phyloP scores from a whole-genome alignment of 441 rosid species.

The Mallotus repandus region DNA sequence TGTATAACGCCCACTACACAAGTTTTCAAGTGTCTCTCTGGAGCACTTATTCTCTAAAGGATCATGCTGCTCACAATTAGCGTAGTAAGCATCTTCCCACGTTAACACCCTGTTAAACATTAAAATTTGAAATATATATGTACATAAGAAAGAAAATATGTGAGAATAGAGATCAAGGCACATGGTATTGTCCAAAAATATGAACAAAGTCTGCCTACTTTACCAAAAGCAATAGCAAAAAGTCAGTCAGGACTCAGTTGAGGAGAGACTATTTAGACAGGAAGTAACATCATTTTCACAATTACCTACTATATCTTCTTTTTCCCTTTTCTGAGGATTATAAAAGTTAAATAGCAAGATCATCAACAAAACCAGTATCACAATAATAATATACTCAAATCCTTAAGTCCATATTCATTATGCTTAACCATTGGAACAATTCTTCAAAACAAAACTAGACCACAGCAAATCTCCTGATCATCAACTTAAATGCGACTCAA shows the following conservation, averaged over 20 bases:
- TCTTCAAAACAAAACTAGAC: slow-evolving; percentile 4
- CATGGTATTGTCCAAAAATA: neutral
- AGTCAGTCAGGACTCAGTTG: neutral
- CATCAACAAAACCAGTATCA: neutral
- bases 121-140: neutral
- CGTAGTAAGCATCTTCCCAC: slow-evolving; percentile 84
- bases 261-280: neutral
- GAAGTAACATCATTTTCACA: neutral
- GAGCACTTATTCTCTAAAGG: slow-evolving; percentile 39
- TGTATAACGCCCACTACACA: slow-evolving; percentile 37
- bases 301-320: neutral
- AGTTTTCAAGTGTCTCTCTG: slow-evolving; percentile 35
- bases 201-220: neutral
- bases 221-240: neutral
- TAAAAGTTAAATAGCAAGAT: neutral
- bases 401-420: neutral
- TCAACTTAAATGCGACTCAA: neutral
- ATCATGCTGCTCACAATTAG: slow-evolving; percentile 39
- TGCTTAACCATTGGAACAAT: neutral
- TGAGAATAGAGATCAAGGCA: neutral
- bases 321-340: neutral
- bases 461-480: neutral
- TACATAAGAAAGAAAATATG: neutral
- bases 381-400: neutral
- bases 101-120: slow-evolving; percentile 71